These are phyloP conservation scores for Chalciporus sphaerocephalus DNA, from an alignment of 768 basidiomycete species.

Conservation along the genomic window DNA sequence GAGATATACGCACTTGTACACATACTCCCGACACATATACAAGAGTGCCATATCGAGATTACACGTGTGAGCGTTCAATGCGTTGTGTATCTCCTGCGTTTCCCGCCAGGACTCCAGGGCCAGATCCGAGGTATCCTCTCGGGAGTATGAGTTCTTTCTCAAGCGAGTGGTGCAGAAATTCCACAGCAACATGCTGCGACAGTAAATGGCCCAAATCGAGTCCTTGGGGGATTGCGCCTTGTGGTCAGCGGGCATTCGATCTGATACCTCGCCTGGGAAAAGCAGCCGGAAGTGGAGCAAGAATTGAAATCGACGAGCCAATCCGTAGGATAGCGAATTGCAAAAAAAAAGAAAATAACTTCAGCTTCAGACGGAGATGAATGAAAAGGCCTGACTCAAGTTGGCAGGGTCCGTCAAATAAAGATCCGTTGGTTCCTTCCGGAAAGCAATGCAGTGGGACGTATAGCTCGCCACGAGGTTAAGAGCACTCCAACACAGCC, in stretches of 20 bases:
- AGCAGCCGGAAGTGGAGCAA: constrained; percentile 40
- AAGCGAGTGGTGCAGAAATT: constrained; percentile 57
- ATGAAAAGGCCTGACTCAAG: constrained; percentile 38
- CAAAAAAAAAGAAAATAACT: neutral
- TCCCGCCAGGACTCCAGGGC: constrained; percentile 64
- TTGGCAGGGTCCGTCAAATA: constrained; percentile 62
- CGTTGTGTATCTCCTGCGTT: constrained; percentile 60
- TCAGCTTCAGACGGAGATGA: constrained; percentile 5
- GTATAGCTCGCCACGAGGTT: constrained; percentile 64
- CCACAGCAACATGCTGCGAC: constrained; percentile 79
- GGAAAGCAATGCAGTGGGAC: constrained; percentile 63
- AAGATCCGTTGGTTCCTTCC: constrained; percentile 52
- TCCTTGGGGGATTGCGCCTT: constrained; percentile 61
- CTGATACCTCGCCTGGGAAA: constrained; percentile 70
- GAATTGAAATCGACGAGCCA: constrained; percentile 8
- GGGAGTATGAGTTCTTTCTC: constrained; percentile 37
- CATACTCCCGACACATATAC: constrained; percentile 64
- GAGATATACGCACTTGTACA: constrained; percentile 58
- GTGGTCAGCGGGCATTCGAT: constrained; percentile 42
- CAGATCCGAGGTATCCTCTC: constrained; percentile 54
- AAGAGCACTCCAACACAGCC: constrained; percentile 74
- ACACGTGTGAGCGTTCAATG: constrained; percentile 63
- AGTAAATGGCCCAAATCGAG: constrained; percentile 78
- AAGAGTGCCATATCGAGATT: constrained; percentile 64
- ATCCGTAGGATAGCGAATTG: constrained; percentile 3